phyloP scores from a whole-genome alignment of 2,329 filamentous ascomycete genomes.

The Ceratocystis destructans region DNA sequence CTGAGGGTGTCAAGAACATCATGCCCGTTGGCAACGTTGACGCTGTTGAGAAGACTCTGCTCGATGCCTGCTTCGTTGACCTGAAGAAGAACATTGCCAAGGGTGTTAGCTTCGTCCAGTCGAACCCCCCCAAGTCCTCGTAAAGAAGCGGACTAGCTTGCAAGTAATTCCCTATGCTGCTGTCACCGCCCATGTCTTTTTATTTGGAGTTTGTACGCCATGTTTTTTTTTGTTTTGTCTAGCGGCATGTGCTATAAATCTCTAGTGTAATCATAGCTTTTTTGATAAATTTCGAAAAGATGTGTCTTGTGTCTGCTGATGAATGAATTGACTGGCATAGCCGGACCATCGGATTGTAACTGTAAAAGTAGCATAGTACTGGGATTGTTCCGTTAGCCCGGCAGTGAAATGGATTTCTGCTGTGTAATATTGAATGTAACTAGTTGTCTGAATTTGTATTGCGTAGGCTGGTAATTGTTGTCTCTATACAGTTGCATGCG shows the following conservation, averaged over 20 bases:
- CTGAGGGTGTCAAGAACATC: constrained; percentile 91
- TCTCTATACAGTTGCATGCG: too few relatives aligned
- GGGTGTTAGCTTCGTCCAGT: constrained; percentile 50
- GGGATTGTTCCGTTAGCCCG: too few relatives aligned
- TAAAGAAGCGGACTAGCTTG: constrained; percentile 7
- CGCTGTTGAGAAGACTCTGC: constrained; percentile 73
- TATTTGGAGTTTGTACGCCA: constrained; percentile 13
- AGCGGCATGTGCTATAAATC: constrained; percentile 5
- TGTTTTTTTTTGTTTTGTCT: constrained; percentile 12
- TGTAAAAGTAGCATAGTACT: too few relatives aligned
- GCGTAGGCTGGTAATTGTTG: too few relatives aligned
- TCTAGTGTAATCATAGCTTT: constrained; percentile 19
- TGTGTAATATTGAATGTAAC: too few relatives aligned
- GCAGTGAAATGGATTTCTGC: too few relatives aligned
- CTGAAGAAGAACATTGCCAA: constrained; percentile 93
- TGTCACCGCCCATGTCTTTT: constrained; percentile 2
- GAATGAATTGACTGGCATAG: not conserved
- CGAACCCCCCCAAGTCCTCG: constrained; percentile 19
- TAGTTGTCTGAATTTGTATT: too few relatives aligned
- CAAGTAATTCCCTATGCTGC: not conserved
- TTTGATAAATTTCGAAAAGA: constrained; percentile 5
- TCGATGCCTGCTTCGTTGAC: constrained; percentile 72
- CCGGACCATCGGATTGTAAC: too few relatives aligned
- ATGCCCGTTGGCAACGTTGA: constrained; percentile 73
- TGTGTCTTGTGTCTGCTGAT: not conserved